A percentile compares a stretch with the other conserved stretches of the same genome.
phyloP scores from a whole-genome alignment of 2,329 filamentous ascomycete genomes.

The Beauveria sp. region DNA sequence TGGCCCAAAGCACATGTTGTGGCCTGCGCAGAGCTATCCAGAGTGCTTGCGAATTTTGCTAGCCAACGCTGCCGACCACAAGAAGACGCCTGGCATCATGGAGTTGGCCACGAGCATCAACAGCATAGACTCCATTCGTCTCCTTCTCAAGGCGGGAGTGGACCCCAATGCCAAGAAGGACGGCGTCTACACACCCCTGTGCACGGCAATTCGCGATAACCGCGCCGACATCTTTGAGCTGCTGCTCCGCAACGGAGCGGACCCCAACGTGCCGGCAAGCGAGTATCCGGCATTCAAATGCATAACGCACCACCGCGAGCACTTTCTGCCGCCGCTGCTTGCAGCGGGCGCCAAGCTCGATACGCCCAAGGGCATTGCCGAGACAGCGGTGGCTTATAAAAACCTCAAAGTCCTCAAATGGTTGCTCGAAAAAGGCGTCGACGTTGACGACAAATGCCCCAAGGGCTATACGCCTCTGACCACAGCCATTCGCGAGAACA shows the following conservation, averaged over 20 bases:
- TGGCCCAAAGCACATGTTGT: conserved; percentile 60
- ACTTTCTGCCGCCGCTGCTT: conserved; percentile 52
- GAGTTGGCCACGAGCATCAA: conserved; percentile 57
- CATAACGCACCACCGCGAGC: conserved; percentile 55
- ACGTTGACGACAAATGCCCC: conserved; percentile 49
- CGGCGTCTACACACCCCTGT: conserved; percentile 59
- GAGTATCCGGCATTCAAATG: conserved; percentile 64
- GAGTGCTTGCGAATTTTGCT: conserved; percentile 52
- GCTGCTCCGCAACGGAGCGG: conserved; percentile 48
- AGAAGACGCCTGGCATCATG: conserved; percentile 55
- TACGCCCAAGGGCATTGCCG: conserved; percentile 56
- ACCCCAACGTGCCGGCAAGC: conserved; percentile 54
- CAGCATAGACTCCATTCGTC: conserved; percentile 52
- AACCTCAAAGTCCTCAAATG: conserved; percentile 53
- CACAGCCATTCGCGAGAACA: conserved; percentile 56
- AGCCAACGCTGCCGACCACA: conserved; percentile 48
- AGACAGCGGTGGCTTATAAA: conserved; percentile 55
- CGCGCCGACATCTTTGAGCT: conserved; percentile 53
- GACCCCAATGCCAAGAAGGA: conserved; percentile 56
- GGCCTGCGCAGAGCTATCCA: conserved; percentile 55
- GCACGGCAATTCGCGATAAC: conserved; percentile 61
- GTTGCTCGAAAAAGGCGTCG: conserved; percentile 52
- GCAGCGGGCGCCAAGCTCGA: conserved; percentile 52
- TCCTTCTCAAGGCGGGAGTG: conserved; percentile 51
- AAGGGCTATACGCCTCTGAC: conserved; percentile 56